Percentiles rank a stretch among this genome's conserved stretches.
These are phyloP conservation scores for Pisolithus orientalis DNA, from an alignment of 768 basidiomycete species.

Conservation along the genomic window DNA sequence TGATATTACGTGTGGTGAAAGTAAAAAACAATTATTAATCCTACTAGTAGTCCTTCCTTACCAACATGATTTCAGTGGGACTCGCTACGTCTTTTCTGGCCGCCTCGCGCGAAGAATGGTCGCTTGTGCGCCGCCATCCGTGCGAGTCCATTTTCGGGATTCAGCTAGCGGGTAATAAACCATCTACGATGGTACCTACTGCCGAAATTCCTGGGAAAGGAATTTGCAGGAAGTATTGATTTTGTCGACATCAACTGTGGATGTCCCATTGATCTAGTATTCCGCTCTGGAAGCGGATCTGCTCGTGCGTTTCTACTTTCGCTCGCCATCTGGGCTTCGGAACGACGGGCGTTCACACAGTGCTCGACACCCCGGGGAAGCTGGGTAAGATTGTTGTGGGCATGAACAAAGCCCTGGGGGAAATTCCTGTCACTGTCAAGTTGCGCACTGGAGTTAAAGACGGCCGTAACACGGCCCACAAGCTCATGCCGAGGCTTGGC, in stretches of 20 bases:
- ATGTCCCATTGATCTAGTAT: constrained; percentile 96
- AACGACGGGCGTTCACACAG: constrained; percentile 30
- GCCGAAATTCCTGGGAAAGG: constrained; percentile 77
- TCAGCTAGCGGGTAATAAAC: constrained; percentile 88
- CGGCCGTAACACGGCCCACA: constrained; percentile 80
- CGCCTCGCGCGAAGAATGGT: constrained; percentile 94
- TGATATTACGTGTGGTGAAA: constrained; percentile 95
- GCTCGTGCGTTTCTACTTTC: constrained; percentile 54
- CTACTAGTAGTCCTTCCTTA: not conserved
- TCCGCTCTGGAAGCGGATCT: constrained; percentile 84
- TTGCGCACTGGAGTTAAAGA: constrained; percentile 93
- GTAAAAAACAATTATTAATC: constrained; percentile 31
- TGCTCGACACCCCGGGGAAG: constrained; percentile 77
- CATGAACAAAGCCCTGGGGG: constrained; percentile 87
- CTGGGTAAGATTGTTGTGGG: constrained; percentile 84
- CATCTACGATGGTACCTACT: constrained; percentile 66
- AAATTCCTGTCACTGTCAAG: constrained; percentile 87
- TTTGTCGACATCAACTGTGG: constrained; percentile 96
- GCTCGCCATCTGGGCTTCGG: not conserved
- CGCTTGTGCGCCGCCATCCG: constrained; percentile 82
- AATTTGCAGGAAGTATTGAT: constrained; percentile 63
- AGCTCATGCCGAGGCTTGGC: constrained; percentile 77
- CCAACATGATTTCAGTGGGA: constrained; percentile 60
- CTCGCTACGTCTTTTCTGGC: constrained; percentile 84
- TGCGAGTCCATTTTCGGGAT: constrained; percentile 85